Conservation (phyloP, 768 basidiomycete species). For the Gloeostereum incarnatum region DNA sequence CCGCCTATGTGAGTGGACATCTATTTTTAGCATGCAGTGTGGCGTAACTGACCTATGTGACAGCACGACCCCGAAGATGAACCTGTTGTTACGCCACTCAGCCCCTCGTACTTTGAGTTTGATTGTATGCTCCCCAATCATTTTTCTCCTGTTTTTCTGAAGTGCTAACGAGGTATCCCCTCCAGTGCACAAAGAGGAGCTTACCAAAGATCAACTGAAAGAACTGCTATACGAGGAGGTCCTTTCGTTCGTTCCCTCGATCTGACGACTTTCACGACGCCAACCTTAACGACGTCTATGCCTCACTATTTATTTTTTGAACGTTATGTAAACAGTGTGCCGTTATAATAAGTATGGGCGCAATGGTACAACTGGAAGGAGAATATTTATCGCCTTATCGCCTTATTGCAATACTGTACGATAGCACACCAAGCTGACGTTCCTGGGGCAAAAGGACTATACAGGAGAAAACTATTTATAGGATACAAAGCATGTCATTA, state of each 20-base stretch:
- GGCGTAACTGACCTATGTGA: constrained; percentile 6
- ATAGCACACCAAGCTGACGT: no score
- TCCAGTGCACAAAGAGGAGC: constrained; percentile 60
- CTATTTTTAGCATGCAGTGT: background rate
- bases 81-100: constrained; percentile 70
- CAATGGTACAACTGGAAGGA: no score
- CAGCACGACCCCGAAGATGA: constrained; percentile 89
- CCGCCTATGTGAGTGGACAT: constrained; percentile 50
- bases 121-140: constrained; percentile 47
- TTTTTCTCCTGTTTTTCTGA: background rate
- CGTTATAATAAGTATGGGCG: no score
- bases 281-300: no score
- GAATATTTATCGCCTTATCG: no score
- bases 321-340: no score
- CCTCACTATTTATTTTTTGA: no score
- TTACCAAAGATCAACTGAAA: constrained; percentile 75
- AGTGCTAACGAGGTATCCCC: constrained; percentile 6
- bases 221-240: constrained; percentile 82
- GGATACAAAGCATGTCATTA: no score
- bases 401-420: no score
- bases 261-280: no score
- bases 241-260: constrained; percentile 58
- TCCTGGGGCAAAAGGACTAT: no score
- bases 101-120: constrained; percentile 85
- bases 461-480: no score